Evolutionary conservation across 2,329 filamentous ascomycete species (phyloP), one percentile per base, ranked within the genome.

Genomic region (Ophiostoma sp.): DNA sequence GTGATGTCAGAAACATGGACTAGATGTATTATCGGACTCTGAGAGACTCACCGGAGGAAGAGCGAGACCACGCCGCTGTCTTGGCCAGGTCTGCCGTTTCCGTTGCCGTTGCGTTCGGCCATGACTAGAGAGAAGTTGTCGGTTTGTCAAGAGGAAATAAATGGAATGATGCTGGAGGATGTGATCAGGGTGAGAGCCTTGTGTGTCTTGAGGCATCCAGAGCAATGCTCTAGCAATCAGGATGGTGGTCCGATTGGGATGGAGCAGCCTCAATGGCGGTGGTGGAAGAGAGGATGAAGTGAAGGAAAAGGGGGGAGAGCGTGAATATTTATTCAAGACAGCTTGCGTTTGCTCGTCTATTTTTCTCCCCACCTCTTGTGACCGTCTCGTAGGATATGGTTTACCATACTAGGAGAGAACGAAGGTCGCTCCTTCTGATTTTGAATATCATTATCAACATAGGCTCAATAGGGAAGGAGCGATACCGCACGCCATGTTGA

Each of bases 371-470:
- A 11, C 15, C 17, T 50, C 17, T n/a, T 36, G 9, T 12, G 22
- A 17, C 45, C 28, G 39, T 31, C 9, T n/a, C 17, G 6, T 31
- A 9, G 36, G 17, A 48, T 12, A 48, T 8, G 19, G 11, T n/a
- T 50, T 39, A 4, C 19, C 17, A 7, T 22, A 28, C 42, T 66
- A 12, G 70, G 70, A 72, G 22, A 68, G 42, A 45, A 25, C 70
- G 39, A 31, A 0, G 61, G 61, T 68, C 61, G 70, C 28, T 48
- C 70, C 25, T 72, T 72, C 70, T 61, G 19, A 9, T 33, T 61
- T 48, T 48, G 57, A 33, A 12, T 3, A 19, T 19, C 42, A 22
- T n/a, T 9, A 28, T 50, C 25, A n/a, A n/a, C 15, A 45, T n/a
- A n/a, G n/a, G n/a, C n/a, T n/a, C n/a, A n/a, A n/a, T n/a, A n/a